phyloP scores from a whole-genome alignment of 2,329 filamentous ascomycete genomes.

The Aspergillus piperis region DNA sequence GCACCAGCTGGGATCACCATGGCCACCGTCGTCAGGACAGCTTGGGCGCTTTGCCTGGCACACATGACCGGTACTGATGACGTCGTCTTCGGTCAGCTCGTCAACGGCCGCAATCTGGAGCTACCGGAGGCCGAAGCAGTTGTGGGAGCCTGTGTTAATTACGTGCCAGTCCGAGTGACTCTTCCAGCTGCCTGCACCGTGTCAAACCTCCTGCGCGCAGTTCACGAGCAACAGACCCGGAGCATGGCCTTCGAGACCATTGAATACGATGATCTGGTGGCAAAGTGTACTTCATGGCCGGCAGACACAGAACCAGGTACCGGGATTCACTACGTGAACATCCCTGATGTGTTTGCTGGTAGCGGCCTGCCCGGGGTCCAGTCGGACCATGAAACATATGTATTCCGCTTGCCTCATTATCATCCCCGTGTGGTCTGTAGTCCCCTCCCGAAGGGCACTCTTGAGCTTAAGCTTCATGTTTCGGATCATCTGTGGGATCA shows the following conservation, averaged over 20 bases:
- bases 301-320: constrained; percentile 44
- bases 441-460: too few relatives aligned
- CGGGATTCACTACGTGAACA: too few relatives aligned
- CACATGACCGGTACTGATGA: constrained; percentile 53
- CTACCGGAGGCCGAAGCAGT: constrained; percentile 35
- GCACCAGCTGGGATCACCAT: constrained; percentile 23
- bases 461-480: too few relatives aligned
- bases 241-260: constrained; percentile 55
- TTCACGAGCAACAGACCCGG: constrained; percentile 54
- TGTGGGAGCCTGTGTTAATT: constrained; percentile 32
- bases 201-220: constrained; percentile 48
- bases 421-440: too few relatives aligned
- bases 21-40: constrained; percentile 55
- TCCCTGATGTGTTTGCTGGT: too few relatives aligned
- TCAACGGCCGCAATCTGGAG: constrained; percentile 51
- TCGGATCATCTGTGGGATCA: too few relatives aligned
- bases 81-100: constrained; percentile 59
- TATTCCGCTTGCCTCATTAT: too few relatives aligned
- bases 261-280: constrained; percentile 55
- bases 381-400: too few relatives aligned
- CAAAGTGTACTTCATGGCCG: constrained; percentile 57
- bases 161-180: constrained; percentile 27
- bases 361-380: too few relatives aligned
- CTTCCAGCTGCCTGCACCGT: constrained; percentile 25
- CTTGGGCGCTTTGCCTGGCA: constrained; percentile 59